Conservation (phyloP, 2,329 filamentous ascomycete genomes). For the Huntiella abstrusa region DNA sequence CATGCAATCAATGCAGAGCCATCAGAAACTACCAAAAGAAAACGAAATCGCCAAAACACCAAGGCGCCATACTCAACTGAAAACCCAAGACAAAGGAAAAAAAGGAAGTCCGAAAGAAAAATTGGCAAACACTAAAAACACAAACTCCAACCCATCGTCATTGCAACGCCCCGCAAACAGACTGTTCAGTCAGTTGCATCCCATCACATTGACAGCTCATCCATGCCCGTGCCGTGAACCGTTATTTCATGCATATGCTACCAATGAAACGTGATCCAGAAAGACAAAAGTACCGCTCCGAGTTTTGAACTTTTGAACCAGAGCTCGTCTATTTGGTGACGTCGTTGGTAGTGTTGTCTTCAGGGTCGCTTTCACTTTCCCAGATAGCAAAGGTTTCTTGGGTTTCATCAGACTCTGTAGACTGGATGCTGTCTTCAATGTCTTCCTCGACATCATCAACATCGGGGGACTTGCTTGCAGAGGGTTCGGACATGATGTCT, state of each 20-base stretch:
- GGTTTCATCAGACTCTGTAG: constrained; percentile 36
- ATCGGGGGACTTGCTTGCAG: constrained; percentile 18
- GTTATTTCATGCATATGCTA: too few species aligned
- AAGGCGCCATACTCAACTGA: not conserved
- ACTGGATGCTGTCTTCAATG: constrained; percentile 32
- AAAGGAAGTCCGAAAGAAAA: not conserved
- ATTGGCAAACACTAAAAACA: not conserved
- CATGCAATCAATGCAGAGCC: too few species aligned
- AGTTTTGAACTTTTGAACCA: too few species aligned
- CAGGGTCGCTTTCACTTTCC: constrained; percentile 46
- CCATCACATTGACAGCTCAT: not conserved
- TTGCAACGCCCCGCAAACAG: not conserved
- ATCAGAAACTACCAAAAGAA: not conserved
- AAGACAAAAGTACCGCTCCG: not conserved
- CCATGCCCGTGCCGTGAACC: constrained; percentile 7
- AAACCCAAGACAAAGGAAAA: not conserved
- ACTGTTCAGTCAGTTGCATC: not conserved
- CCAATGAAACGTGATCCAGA: not conserved
- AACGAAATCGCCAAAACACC: constrained; percentile 1
- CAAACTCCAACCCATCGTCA: not conserved
- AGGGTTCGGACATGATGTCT: constrained; percentile 14
- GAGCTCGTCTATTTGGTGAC: too few species aligned
- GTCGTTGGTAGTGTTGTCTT: constrained; percentile 21
- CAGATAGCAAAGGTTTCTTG: constrained; percentile 48
- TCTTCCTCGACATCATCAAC: constrained; percentile 36